Percentiles rank a stretch among this genome's conserved stretches.
Conservation (phyloP, 768 basidiomycete species). For the Xerocomellus amylosporus region DNA sequence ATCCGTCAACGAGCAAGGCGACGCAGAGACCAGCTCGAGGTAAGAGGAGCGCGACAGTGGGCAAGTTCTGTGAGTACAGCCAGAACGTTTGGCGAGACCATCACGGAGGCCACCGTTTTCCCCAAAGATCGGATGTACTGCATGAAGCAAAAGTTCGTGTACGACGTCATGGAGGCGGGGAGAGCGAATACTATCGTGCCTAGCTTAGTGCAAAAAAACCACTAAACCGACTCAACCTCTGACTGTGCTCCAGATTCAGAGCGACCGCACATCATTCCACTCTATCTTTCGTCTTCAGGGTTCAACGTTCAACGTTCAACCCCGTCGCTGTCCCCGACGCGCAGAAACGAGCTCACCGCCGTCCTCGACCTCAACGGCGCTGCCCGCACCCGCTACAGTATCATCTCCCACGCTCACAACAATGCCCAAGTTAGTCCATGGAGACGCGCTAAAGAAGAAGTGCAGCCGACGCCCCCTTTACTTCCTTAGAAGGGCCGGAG, state of each 20-base stretch:
- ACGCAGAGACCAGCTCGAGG: constrained; percentile 78
- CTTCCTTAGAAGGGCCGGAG: too few relatives aligned
- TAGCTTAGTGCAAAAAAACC: too few relatives aligned
- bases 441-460: too few relatives aligned
- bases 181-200: too few relatives aligned
- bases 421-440: background rate
- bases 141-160: too few relatives aligned
- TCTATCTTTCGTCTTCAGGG: constrained; percentile 79
- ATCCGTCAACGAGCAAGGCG: constrained; percentile 64
- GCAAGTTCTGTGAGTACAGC: constrained; percentile 76
- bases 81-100: constrained; percentile 77
- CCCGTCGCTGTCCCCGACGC: constrained; percentile 42
- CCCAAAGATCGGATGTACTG: constrained; percentile 57
- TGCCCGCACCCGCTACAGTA: constrained; percentile 43
- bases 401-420: constrained; percentile 43
- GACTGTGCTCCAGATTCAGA: constrained; percentile 50
- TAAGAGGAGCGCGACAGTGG: constrained; percentile 76
- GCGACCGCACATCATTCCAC: constrained; percentile 77
- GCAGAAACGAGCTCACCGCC: constrained; percentile 43
- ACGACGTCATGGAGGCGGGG: too few relatives aligned
- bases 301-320: constrained; percentile 44
- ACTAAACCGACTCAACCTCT: too few relatives aligned
- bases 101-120: constrained; percentile 50
- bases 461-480: too few relatives aligned
- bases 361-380: constrained; percentile 57